A percentile compares a stretch with the other conserved stretches of the same genome.
Evolutionary conservation across 257 asterid species (phyloP).

Genomic region (Hygrophila difformis): DNA sequence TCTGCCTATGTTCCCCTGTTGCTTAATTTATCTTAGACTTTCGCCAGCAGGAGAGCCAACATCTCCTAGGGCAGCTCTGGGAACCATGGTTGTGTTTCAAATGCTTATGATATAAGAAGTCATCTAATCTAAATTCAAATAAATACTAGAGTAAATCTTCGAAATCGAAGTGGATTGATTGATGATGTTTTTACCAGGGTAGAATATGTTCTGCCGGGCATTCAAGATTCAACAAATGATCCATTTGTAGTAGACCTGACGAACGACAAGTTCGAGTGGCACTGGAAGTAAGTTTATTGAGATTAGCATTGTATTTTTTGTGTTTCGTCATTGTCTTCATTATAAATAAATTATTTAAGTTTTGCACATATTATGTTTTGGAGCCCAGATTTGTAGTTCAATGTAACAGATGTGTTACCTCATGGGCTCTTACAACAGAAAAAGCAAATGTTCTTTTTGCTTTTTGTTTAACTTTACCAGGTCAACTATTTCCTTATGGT

Average conservation of each 20-base stretch:
- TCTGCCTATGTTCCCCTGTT: too few relatives aligned
- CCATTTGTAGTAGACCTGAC: constrained; percentile 87
- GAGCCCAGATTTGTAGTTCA: constrained; percentile 86
- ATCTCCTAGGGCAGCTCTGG: constrained; percentile 96
- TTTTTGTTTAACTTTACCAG: too few relatives aligned
- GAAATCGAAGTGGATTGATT: not conserved
- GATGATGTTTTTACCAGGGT: constrained; percentile 46
- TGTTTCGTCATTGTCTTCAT: not conserved
- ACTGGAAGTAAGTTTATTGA: constrained; percentile 55
- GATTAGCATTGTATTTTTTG: constrained; percentile 10
- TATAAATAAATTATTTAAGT: constrained; percentile 9
- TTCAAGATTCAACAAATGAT: constrained; percentile 96
- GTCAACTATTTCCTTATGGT: too few relatives aligned
- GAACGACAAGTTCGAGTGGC: constrained; percentile 96
- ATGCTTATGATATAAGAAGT: constrained; percentile 28
- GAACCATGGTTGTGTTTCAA: constrained; percentile 99
- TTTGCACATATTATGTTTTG: constrained; percentile 15
- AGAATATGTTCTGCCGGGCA: constrained; percentile 99
- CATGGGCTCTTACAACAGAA: too few relatives aligned
- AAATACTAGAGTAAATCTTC: not conserved
- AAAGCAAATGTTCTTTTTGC: too few relatives aligned
- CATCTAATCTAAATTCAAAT: not conserved
- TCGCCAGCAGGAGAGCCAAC: constrained; percentile 98
- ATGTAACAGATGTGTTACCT: too few relatives aligned
- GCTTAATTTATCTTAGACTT: too few relatives aligned